Evolutionary conservation across 2,329 filamentous ascomycete species (phyloP), one percentile per base, ranked within the genome.

Genomic region (Pezicula neosporulosa): DNA sequence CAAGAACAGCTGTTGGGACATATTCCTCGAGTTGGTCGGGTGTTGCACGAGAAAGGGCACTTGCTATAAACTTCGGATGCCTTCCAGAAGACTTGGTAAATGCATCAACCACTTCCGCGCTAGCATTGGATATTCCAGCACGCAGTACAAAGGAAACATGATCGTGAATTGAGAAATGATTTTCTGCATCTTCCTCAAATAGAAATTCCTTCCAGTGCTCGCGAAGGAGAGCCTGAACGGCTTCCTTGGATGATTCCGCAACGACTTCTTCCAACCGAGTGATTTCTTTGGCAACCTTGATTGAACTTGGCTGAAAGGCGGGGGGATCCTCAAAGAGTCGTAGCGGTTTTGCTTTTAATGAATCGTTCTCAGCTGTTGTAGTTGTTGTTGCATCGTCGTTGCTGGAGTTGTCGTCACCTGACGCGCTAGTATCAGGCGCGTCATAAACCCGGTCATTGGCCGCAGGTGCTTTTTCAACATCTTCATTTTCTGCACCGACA

Each of bases 121-220:
- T 56, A 6, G 57, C 50, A 38, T 65, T 64, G 41, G 64, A 61
- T 6, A 66, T 44, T 9, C 59, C 56, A 21, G 60, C 60, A 16
- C 62, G 54, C 4, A 64, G 44, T 9, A 65, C 47, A 42, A 60
- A 65, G 10, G 56, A 51, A 9, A 64, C 47, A 48, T 65, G 62
- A 4, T 53, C 49, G 24, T 61, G 54, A 16, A 41, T 41, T 5
- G 47, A 18, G 5, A 30, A 21, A n/a, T 42, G 36, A 16, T 24
- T 28, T 24, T 30, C 27, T 19, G 58, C 51, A 13, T 55, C 50
- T 8, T 37, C 48, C 5, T 53, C 51, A 36, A 64, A 65, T 4
- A 65, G 41, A 19, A 52, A 50, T 7, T 42, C 30, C 10, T 48
- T 39, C 59, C 58, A 63, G 4, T 57, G 39, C 18, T 61, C 52